Evolutionary conservation across 1,139 yeast genomes (phyloP), one percentile per base, ranked within the genome.

Genomic region (Candida anutae): DNA sequence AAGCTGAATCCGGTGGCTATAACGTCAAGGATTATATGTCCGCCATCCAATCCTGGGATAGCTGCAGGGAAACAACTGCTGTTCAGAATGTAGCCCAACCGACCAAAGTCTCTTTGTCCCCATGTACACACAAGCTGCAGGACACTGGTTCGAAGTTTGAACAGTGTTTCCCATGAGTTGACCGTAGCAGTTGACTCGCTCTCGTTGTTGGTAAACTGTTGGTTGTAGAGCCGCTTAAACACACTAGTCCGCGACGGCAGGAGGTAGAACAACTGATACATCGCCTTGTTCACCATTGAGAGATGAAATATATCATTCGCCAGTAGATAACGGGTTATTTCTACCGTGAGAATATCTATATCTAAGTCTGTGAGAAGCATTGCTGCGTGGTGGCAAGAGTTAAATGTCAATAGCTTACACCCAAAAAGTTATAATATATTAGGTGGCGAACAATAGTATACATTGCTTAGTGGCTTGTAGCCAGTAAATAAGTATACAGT

Each of bases 1-100:
- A 78, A 75, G n/a, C 79, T 67, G 43, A 63, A 79, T 1, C 93
- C 93, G 21, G 80, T 80, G 5, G 80, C 77, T 12, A 71, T 60
- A 2, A 80, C 55, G 42, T 77, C 83, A 4, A 69, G 58, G 6
- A 77, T 52, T 2, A 68, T 47, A 15, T 53, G 48, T n/a, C n/a
- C n/a, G 12, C 58, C 53, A 21, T 63, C 45, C 43, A 57, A 45
- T 28, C 53, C 48, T 2, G 42, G 27, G 11, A 67, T 44, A 10
- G 57, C 39, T 37, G 60, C 48, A n/a, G 47, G 49, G 8, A 32
- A 35, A 4, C 62, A 55, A 5, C 59, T 40, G 13, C 48, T 50
- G 15, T 48, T 42, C 0, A 57, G 37, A 5, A 57, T 42, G 37
- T 66, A 69, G 0, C 90, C 93, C 27, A 81, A 53, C 24, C 90